Conservation (phyloP, 805 yeast genomes). For the Grigorovia transvaalensis region DNA sequence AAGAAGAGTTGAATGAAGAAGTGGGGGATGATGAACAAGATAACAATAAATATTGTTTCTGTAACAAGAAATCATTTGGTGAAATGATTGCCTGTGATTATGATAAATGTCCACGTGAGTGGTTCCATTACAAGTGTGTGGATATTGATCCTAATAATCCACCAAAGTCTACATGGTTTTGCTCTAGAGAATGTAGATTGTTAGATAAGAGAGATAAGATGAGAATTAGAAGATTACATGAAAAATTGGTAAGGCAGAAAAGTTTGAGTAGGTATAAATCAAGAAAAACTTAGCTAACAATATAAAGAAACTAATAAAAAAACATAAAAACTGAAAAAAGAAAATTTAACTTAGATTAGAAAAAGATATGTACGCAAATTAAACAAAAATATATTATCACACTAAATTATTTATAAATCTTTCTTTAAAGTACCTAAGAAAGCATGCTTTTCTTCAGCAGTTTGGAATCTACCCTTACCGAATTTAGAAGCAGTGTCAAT, state of each 20-base stretch:
- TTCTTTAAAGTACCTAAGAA: slow-evolving; percentile 99
- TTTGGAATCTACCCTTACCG: slow-evolving; percentile 99
- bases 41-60: slow-evolving; percentile 33
- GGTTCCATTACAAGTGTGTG: slow-evolving; percentile 77
- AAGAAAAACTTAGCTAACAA: background rate
- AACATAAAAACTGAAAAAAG: background rate
- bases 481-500: slow-evolving; percentile 99
- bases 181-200: slow-evolving; percentile 37
- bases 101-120: slow-evolving; percentile 55
- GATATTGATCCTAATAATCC: slow-evolving; percentile 42
- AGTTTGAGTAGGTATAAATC: background rate
- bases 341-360: background rate
- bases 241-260: background rate
- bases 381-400: slow-evolving; percentile 1
- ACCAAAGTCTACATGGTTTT: slow-evolving; percentile 62
- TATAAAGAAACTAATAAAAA: background rate
- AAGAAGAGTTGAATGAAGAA: background rate
- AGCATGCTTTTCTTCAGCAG: slow-evolving; percentile 99
- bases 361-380: slow-evolving; percentile 2
- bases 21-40: background rate
- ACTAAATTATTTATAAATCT: slow-evolving; percentile 51
- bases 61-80: slow-evolving; percentile 44
- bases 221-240: background rate
- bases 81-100: slow-evolving; percentile 90
- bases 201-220: background rate